Evolutionary conservation across 2,329 filamentous ascomycete genomes (phyloP).

Genomic region (Metarhizium rileyi): DNA sequence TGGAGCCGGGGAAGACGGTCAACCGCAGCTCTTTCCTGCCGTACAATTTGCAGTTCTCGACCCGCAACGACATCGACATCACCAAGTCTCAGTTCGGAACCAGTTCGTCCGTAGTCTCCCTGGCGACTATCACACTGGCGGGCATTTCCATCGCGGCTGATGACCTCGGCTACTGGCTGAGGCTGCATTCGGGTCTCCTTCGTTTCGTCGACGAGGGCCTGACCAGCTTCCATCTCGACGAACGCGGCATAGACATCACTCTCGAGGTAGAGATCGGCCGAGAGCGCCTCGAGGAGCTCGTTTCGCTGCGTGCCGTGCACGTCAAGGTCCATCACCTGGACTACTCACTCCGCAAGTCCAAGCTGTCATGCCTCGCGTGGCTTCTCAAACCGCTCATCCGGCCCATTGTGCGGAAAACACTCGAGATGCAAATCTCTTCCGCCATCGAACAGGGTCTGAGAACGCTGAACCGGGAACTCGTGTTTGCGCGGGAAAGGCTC

Average conservation of each 20-base stretch:
- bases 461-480: constrained; percentile 70
- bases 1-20: constrained; percentile 77
- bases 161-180: constrained; percentile 84
- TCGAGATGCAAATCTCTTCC: constrained; percentile 69
- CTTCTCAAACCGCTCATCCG: constrained; percentile 74
- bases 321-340: constrained; percentile 82
- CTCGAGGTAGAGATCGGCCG: constrained; percentile 76
- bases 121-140: constrained; percentile 68
- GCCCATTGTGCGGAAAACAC: constrained; percentile 66
- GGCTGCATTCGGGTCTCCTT: constrained; percentile 65
- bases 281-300: constrained; percentile 68
- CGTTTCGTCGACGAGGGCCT: constrained; percentile 75
- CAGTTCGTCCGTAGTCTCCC: constrained; percentile 54
- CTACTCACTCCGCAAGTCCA: constrained; percentile 66
- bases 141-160: constrained; percentile 77
- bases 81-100: constrained; percentile 61
- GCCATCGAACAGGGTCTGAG: constrained; percentile 62
- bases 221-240: constrained; percentile 75
- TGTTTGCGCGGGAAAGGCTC: constrained; percentile 79
- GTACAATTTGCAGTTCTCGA: constrained; percentile 70
- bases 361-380: constrained; percentile 71
- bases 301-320: constrained; percentile 64
- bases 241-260: constrained; percentile 77
- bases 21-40: constrained; percentile 86
- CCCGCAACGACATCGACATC: constrained; percentile 78